phyloP scores from a whole-genome alignment of 345 rosid species.

The Noccaea caerulescens region DNA sequence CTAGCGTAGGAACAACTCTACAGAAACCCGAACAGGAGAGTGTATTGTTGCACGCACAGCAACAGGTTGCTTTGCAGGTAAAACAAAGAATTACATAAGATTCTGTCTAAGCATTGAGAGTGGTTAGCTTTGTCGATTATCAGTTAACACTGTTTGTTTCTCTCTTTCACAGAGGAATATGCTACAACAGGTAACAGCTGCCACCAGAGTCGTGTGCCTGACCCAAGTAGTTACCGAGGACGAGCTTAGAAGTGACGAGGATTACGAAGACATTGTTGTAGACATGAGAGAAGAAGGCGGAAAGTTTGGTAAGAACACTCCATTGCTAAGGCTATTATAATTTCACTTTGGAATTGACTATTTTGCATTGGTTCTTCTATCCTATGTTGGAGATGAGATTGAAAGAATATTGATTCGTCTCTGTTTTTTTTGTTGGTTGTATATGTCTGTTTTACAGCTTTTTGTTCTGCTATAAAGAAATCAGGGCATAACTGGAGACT shows the following conservation, averaged over 20 bases:
- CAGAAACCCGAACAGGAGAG: conserved; percentile 84
- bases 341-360: conserved; percentile 2
- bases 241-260: conserved; percentile 75
- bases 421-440: conserved; percentile 48
- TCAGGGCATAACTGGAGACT: conserved; percentile 70
- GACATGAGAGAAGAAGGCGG: conserved; percentile 81
- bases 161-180: conserved; percentile 58
- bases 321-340: background rate
- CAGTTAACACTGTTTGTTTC: no score
- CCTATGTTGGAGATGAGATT: conserved; percentile 29
- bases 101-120: background rate
- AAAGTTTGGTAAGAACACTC: conserved; percentile 60
- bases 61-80: conserved; percentile 87
- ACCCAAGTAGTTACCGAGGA: conserved; percentile 71
- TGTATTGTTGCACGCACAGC: conserved; percentile 75
- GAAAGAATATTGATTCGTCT: conserved; percentile 38
- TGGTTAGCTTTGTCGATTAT: no score
- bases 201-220: conserved; percentile 79
- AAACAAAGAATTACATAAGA: background rate
- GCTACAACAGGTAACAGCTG: conserved; percentile 59
- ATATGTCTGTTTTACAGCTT: conserved; percentile 74
- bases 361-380: background rate
- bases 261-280: conserved; percentile 76
- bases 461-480: conserved; percentile 72
- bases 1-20: conserved; percentile 83